Conservation (phyloP, 257 asterid genomes). For the Solanum dulcamara region DNA sequence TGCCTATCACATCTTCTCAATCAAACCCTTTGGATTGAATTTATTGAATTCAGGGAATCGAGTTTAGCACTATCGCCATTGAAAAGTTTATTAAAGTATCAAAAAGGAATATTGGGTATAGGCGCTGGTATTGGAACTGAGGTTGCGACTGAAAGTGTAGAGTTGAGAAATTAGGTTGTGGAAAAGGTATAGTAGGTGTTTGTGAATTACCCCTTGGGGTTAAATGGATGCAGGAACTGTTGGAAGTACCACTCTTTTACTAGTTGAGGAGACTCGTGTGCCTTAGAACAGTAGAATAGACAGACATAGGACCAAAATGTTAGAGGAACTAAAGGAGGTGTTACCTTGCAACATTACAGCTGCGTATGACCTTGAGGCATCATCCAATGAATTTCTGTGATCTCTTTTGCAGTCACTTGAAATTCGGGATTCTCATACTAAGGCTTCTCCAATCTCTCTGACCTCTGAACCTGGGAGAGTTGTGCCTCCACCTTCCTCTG, state of each 20-base stretch:
- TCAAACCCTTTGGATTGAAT: not conserved
- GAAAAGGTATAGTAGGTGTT: not conserved
- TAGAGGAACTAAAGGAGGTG: not conserved
- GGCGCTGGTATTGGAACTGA: not conserved
- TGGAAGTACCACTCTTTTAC: not conserved
- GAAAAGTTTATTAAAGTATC: not conserved
- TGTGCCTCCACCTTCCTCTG: not conserved
- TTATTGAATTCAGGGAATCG: not conserved
- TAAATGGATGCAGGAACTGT: not conserved
- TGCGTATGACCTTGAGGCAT: not conserved
- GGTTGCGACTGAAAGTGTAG: not conserved
- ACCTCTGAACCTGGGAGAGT: not conserved
- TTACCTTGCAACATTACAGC: not conserved
- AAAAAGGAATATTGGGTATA: not conserved
- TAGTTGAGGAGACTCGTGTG: not conserved
- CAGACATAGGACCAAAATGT: not conserved
- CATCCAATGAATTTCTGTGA: not conserved
- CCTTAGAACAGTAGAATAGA: not conserved
- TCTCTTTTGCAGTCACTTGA: not conserved
- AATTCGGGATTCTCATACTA: not conserved
- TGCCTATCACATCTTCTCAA: no score
- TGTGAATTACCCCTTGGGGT: not conserved
- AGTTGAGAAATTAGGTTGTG: not conserved
- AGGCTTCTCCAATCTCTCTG: not conserved
- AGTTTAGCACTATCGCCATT: not conserved